Conservation (phyloP, 306 rosid species). For the Malus sieversii region DNA sequence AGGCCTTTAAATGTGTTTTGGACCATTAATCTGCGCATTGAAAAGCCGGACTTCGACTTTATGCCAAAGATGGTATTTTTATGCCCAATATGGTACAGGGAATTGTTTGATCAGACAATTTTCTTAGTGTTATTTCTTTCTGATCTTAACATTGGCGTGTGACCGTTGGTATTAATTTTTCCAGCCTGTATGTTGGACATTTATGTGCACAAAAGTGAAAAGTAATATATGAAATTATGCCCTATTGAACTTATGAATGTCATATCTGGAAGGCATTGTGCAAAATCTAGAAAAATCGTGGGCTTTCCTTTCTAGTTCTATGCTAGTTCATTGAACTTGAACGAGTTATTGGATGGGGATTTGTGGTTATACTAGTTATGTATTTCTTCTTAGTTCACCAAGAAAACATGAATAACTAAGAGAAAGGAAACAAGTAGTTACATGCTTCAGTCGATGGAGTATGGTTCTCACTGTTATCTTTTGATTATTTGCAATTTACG, state of each 20-base stretch:
- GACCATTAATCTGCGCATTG: background rate
- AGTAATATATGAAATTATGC: background rate
- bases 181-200: background rate
- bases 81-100: background rate
- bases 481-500: background rate
- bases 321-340: background rate
- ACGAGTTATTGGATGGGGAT: background rate
- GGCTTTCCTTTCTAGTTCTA: background rate
- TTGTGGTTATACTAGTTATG: background rate
- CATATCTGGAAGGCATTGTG: background rate
- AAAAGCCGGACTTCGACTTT: background rate
- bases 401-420: background rate
- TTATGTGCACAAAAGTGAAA: background rate
- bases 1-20: background rate
- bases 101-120: background rate
- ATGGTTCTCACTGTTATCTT: background rate
- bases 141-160: background rate
- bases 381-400: background rate
- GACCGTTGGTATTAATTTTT: background rate
- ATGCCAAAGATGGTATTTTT: background rate
- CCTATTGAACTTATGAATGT: background rate
- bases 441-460: slow-evolving; percentile 8
- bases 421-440: background rate
- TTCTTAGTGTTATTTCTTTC: background rate
- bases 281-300: background rate